A percentile compares a stretch with the other conserved stretches of the same genome.
Evolutionary conservation across 2,329 filamentous ascomycete genomes (phyloP).

Genomic region (Verticillium zaregamsianum): DNA sequence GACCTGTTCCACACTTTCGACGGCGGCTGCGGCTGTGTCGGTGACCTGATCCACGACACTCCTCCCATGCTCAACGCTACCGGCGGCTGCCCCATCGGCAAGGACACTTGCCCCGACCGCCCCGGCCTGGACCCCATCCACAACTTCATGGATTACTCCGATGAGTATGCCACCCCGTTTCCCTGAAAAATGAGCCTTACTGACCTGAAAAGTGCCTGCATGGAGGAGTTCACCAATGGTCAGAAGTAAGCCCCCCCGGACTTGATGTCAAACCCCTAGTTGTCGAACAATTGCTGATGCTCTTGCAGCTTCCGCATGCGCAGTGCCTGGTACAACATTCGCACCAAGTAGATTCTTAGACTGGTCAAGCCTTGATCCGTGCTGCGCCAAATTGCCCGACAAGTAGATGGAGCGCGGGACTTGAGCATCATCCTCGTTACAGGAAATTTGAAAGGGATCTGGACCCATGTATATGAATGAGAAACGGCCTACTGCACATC

Average conservation of each 20-base stretch:
- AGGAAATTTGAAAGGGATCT: not conserved
- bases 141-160: conserved; percentile 36
- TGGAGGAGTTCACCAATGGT: conserved; percentile 38
- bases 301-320: conserved; percentile 27
- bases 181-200: conserved; percentile 19
- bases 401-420: too few relatives aligned
- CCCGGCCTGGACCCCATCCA: conserved; percentile 29
- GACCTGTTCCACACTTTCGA: conserved; percentile 45
- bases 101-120: conserved; percentile 27
- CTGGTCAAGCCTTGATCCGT: not conserved
- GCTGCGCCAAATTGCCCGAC: too few relatives aligned
- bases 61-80: conserved; percentile 28
- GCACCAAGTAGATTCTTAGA: conserved; percentile 7
- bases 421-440: not conserved
- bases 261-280: too few relatives aligned
- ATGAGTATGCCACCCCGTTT: conserved; percentile 29
- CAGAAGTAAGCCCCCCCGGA: conserved; percentile 20
- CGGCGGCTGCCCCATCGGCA: conserved; percentile 30
- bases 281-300: not conserved
- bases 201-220: conserved; percentile 31
- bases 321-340: conserved; percentile 32
- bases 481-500: not conserved
- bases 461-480: not conserved
- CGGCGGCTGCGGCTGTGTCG: conserved; percentile 29
- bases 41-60: conserved; percentile 36